A percentile compares a stretch with the other conserved stretches of the same genome.
Evolutionary conservation across 2,329 filamentous ascomycete genomes (phyloP).

Genomic region (Pseudogymnoascus sp.): DNA sequence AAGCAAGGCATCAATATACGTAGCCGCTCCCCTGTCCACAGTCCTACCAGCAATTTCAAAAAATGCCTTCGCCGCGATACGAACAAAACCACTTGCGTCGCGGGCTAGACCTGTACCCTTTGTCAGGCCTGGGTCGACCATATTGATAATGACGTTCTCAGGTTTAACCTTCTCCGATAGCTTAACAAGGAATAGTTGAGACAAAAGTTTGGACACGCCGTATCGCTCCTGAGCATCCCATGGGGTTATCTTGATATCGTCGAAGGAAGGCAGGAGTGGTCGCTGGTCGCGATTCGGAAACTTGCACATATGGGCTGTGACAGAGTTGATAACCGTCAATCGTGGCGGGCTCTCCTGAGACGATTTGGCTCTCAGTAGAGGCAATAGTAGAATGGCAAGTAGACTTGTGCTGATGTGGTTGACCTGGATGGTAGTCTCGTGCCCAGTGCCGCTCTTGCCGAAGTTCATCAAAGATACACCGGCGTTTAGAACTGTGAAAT

Average conservation of each 20-base stretch:
- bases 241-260: slow-evolving; percentile 22
- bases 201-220: slow-evolving; percentile 27
- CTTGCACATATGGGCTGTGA: slow-evolving; percentile 23
- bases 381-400: slow-evolving; percentile 10
- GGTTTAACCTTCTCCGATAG: slow-evolving; percentile 32
- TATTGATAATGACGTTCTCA: slow-evolving; percentile 32
- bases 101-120: slow-evolving; percentile 37
- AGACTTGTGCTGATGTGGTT: slow-evolving; percentile 11
- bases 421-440: slow-evolving; percentile 33
- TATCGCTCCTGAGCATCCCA: slow-evolving; percentile 26
- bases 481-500: slow-evolving; percentile 39
- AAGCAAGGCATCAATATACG: slow-evolving; percentile 40
- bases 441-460: slow-evolving; percentile 23
- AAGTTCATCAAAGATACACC: slow-evolving; percentile 23
- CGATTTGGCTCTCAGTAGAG: slow-evolving; percentile 4
- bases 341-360: slow-evolving; percentile 13
- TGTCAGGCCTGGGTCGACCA: slow-evolving; percentile 30
- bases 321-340: slow-evolving; percentile 29
- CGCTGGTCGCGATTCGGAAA: slow-evolving; percentile 22
- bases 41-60: slow-evolving; percentile 27
- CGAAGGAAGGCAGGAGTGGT: slow-evolving; percentile 28
- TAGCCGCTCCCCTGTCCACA: slow-evolving; percentile 36
- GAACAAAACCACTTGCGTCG: slow-evolving; percentile 22
- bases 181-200: slow-evolving; percentile 32
- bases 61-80: slow-evolving; percentile 19